A percentile compares a stretch with the other conserved stretches of the same genome.
These are phyloP conservation scores for Penicillium herquei DNA, from an alignment of 495 filamentous ascomycete genomes.

Conservation along the genomic window DNA sequence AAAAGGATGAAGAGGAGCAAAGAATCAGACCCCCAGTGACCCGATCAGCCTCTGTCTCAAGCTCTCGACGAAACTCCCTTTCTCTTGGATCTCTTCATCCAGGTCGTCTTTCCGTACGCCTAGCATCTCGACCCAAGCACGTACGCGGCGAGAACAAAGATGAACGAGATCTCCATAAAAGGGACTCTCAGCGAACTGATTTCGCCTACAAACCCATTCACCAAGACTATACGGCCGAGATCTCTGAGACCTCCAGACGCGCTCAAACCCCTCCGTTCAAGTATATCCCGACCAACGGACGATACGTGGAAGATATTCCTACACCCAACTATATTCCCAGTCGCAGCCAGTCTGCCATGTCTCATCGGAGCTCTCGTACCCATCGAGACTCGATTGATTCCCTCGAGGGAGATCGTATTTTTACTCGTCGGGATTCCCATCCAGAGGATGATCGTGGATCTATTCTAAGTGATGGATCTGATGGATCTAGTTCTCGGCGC, in stretches of 20 bases:
- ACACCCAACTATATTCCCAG: neutral
- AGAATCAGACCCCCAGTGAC: conserved; percentile 10
- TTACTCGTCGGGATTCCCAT: neutral
- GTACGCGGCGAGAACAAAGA: conserved; percentile 1
- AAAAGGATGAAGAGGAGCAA: conserved; percentile 4
- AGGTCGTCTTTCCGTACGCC: conserved; percentile 33
- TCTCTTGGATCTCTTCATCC: conserved; percentile 27
- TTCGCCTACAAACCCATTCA: conserved; percentile 39
- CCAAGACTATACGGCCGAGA: conserved; percentile 34
- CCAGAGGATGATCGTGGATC: conserved; percentile 15
- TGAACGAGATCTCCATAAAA: conserved; percentile 8
- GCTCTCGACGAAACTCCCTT: conserved; percentile 21
- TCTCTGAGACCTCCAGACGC: conserved; percentile 21
- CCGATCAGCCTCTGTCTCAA: neutral
- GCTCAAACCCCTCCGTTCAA: conserved; percentile 23
- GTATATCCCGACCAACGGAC: conserved; percentile 35
- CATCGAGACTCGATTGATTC: conserved; percentile 16
- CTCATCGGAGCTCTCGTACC: conserved; percentile 6
- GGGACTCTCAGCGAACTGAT: conserved; percentile 19
- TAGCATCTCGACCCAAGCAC: conserved; percentile 28
- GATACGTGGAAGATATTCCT: conserved; percentile 21
- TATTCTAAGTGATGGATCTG: conserved; percentile 6
- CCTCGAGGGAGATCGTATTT: conserved; percentile 1
- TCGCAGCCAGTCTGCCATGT: conserved; percentile 22
- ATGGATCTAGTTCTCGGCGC: neutral